Evolutionary conservation across 2,329 filamentous ascomycete genomes (phyloP).

Genomic region (Pseudocercospora ulei): DNA sequence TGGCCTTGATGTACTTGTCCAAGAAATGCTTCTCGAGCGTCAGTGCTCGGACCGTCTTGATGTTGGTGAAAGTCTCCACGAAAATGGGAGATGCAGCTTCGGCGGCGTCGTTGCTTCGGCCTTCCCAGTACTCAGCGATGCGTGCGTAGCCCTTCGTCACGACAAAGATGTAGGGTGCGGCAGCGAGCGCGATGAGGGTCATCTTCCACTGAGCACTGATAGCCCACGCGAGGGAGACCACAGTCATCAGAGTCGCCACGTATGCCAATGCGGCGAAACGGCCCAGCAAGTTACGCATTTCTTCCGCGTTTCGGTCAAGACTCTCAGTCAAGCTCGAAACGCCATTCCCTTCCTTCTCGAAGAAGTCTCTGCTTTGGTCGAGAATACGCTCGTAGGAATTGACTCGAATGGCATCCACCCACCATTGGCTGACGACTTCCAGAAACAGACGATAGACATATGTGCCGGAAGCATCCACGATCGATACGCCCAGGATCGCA

Average conservation of each 20-base stretch:
- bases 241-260: conserved; percentile 56
- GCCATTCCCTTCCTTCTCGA: conserved; percentile 58
- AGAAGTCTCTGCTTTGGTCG: conserved; percentile 68
- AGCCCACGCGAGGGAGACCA: conserved; percentile 64
- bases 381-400: conserved; percentile 61
- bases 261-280: conserved; percentile 64
- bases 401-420: conserved; percentile 62
- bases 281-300: conserved; percentile 73
- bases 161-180: conserved; percentile 56
- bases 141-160: conserved; percentile 57
- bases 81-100: conserved; percentile 54
- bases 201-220: conserved; percentile 67
- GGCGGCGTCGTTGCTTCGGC: conserved; percentile 53
- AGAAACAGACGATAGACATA: conserved; percentile 62
- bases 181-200: conserved; percentile 63
- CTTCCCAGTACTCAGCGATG: conserved; percentile 63
- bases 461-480: conserved; percentile 55
- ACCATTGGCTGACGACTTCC: conserved; percentile 61
- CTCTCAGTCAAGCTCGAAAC: conserved; percentile 56
- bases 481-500: conserved; percentile 57
- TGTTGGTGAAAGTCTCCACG: conserved; percentile 65
- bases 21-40: conserved; percentile 64
- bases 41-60: conserved; percentile 66
- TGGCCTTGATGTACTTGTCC: conserved; percentile 50
- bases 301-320: conserved; percentile 73